These are phyloP conservation scores for Lachancea quebecensis DNA, from an alignment of 805 yeast genomes.

Conservation along the genomic window DNA sequence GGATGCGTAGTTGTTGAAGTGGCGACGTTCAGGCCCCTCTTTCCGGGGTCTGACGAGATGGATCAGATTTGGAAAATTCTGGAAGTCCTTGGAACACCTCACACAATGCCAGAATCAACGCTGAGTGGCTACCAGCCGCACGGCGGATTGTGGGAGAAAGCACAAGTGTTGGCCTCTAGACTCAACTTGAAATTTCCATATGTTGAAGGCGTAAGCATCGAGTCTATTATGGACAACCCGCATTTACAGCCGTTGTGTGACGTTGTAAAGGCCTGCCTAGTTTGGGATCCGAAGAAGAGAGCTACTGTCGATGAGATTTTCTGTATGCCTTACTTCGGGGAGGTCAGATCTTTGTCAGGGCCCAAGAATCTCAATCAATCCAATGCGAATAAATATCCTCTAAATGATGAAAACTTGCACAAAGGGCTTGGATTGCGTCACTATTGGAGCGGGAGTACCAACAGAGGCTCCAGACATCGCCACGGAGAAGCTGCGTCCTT, in stretches of 20 bases:
- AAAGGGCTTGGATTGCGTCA: not conserved
- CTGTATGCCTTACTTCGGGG: slow-evolving; percentile 47
- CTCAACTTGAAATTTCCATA: slow-evolving; percentile 54
- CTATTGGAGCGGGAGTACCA: not conserved
- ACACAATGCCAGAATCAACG: slow-evolving; percentile 19
- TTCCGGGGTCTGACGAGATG: slow-evolving; percentile 74
- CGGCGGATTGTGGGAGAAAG: slow-evolving; percentile 75
- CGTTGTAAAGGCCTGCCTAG: slow-evolving; percentile 42
- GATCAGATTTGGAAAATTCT: slow-evolving; percentile 73
- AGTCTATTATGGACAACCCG: slow-evolving; percentile 40
- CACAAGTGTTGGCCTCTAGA: slow-evolving; percentile 42
- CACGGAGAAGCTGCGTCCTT: not conserved
- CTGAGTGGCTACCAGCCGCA: slow-evolving; percentile 35
- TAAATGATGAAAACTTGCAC: slow-evolving; percentile 4
- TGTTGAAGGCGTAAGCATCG: slow-evolving; percentile 43
- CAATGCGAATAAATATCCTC: not conserved
- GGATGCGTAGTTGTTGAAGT: slow-evolving; percentile 72
- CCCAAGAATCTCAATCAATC: not conserved
- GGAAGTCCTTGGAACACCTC: slow-evolving; percentile 69
- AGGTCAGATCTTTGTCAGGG: slow-evolving; percentile 27
- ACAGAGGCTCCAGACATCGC: not conserved
- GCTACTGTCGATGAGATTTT: slow-evolving; percentile 45
- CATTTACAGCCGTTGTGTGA: slow-evolving; percentile 35
- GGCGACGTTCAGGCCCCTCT: slow-evolving; percentile 66
- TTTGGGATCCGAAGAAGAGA: slow-evolving; percentile 75